Evolutionary conservation across 2,329 filamentous ascomycete species (phyloP).

Genomic region (Ilyonectria sp.): DNA sequence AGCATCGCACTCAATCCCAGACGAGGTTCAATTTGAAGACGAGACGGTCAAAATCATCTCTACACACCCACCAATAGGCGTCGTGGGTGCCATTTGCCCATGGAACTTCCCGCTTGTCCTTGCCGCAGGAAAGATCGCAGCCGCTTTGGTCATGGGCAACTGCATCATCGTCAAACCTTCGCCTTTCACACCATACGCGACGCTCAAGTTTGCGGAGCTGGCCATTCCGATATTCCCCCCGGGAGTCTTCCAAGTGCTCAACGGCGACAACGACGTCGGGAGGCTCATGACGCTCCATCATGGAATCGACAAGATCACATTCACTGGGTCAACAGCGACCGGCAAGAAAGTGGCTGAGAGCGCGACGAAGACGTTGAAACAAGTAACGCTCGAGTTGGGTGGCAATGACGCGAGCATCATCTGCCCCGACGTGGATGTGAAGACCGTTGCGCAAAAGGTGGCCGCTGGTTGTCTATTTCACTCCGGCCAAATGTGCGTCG

Average conservation of each 20-base stretch:
- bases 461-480: constrained; percentile 69
- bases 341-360: constrained; percentile 73
- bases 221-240: constrained; percentile 69
- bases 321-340: constrained; percentile 74
- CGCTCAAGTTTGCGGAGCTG: constrained; percentile 72
- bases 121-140: constrained; percentile 67
- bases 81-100: constrained; percentile 63
- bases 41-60: constrained; percentile 5
- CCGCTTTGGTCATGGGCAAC: constrained; percentile 70
- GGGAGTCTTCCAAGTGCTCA: constrained; percentile 72
- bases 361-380: constrained; percentile 69
- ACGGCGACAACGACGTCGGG: constrained; percentile 73
- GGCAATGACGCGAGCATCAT: constrained; percentile 74
- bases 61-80: constrained; percentile 54
- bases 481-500: constrained; percentile 57
- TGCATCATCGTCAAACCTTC: constrained; percentile 70
- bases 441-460: constrained; percentile 33
- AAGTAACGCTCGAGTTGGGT: constrained; percentile 71
- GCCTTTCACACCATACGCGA: constrained; percentile 70
- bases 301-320: constrained; percentile 72
- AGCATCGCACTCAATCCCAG: constrained; percentile 1
- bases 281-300: constrained; percentile 70
- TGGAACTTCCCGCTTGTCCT: constrained; percentile 71
- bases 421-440: constrained; percentile 68
- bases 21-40: not conserved